Conservation (phyloP, 345 rosid genomes). For the Ceriops tagal region DNA sequence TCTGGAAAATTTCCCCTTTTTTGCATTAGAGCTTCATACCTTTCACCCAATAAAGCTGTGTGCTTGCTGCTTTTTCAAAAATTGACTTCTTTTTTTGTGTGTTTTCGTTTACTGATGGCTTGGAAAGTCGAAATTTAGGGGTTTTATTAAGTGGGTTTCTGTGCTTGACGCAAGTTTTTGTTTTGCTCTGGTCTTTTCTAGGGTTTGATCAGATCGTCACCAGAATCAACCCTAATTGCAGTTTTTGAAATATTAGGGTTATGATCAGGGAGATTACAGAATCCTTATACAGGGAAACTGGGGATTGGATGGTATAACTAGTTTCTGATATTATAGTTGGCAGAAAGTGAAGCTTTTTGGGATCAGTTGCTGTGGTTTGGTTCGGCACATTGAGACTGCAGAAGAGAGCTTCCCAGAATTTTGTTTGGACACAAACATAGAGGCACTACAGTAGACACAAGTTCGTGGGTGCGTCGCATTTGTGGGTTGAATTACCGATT, state of each 20-base stretch:
- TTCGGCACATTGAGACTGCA: slow-evolving; percentile 25
- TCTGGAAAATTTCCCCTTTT: background rate
- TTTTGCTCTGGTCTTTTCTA: slow-evolving; percentile 22
- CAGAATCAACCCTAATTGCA: slow-evolving; percentile 39
- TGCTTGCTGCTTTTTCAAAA: background rate
- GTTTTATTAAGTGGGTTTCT: slow-evolving; percentile 18
- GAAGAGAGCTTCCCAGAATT: slow-evolving; percentile 11
- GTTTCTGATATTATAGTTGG: background rate
- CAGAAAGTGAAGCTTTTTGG: slow-evolving; percentile 21
- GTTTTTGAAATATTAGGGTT: slow-evolving; percentile 39
- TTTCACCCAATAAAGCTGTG: background rate
- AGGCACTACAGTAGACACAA: slow-evolving; percentile 5
- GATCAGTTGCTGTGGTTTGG: slow-evolving; percentile 19
- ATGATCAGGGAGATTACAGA: slow-evolving; percentile 17
- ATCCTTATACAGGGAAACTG: slow-evolving; percentile 19
- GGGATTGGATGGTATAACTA: slow-evolving; percentile 23
- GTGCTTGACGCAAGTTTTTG: slow-evolving; percentile 20
- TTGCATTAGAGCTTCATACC: background rate
- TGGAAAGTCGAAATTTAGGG: slow-evolving; percentile 16
- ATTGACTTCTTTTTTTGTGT: background rate
- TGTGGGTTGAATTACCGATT: slow-evolving; percentile 15
- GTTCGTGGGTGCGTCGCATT: slow-evolving; percentile 17
- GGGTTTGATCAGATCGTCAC: slow-evolving; percentile 47
- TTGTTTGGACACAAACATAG: background rate
- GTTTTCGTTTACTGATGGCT: slow-evolving; percentile 1